Conservation (phyloP, 306 rosid genomes). For the Oemleria cerasiformis region DNA sequence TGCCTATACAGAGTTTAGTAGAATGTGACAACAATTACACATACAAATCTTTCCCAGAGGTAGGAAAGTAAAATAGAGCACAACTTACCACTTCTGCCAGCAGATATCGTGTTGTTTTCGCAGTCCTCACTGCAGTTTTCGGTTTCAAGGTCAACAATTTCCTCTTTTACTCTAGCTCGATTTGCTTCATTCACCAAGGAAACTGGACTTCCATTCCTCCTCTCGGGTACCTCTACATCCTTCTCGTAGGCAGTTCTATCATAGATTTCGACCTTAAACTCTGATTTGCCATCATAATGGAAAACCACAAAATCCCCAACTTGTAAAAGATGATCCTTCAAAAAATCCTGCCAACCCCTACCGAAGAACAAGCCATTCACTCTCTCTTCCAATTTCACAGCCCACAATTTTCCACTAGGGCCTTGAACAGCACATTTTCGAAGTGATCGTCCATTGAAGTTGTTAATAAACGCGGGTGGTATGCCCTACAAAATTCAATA, state of each 20-base stretch:
- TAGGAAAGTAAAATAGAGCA: neutral
- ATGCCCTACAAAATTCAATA: constrained; percentile 1
- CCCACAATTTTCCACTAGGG: neutral
- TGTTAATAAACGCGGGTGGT: constrained; percentile 13
- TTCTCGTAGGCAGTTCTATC: neutral
- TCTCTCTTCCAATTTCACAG: constrained; percentile 6
- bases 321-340: neutral
- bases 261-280: constrained; percentile 3
- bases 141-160: neutral
- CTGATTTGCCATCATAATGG: neutral
- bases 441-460: neutral
- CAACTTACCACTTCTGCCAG: constrained; percentile 7
- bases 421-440: constrained; percentile 2
- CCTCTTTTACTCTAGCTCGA: neutral
- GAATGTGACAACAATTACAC: neutral
- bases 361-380: constrained; percentile 1
- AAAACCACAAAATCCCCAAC: constrained; percentile 4
- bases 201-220: neutral
- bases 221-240: neutral
- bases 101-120: neutral
- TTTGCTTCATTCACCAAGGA: neutral
- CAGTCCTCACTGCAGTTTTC: neutral
- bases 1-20: neutral
- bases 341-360: neutral
- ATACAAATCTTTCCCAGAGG: neutral